Conservation (phyloP, 768 basidiomycete genomes). For the Candolleomyces efflorescens region DNA sequence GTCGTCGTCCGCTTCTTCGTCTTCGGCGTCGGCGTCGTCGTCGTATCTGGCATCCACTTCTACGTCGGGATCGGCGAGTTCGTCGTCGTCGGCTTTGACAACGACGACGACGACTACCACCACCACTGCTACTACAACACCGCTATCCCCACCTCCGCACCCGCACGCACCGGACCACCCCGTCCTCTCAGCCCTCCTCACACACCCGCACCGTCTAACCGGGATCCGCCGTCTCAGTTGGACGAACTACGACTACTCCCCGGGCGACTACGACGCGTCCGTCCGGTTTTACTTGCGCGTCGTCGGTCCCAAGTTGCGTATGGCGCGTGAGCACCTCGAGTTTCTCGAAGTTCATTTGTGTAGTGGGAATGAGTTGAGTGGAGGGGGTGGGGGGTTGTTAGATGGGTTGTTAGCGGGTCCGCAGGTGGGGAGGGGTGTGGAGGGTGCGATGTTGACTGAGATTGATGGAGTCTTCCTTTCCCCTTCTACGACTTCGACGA, state of each 20-base stretch:
- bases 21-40: too few species aligned
- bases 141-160: background rate
- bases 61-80: too few species aligned
- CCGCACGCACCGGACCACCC: constrained; percentile 29
- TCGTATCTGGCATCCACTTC: too few species aligned
- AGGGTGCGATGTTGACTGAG: too few species aligned
- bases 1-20: too few species aligned
- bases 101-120: too few species aligned
- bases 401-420: too few species aligned
- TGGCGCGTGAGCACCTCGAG: constrained; percentile 51
- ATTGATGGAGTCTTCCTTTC: too few species aligned
- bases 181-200: constrained; percentile 50
- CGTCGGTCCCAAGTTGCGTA: constrained; percentile 50
- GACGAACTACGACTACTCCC: constrained; percentile 60
- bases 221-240: constrained; percentile 56
- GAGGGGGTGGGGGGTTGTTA: constrained; percentile 8
- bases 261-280: constrained; percentile 29
- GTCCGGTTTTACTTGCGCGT: constrained; percentile 50
- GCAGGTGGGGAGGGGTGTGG: too few species aligned
- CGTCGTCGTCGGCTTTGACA: constrained; percentile 10
- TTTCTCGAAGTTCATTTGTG: constrained; percentile 66
- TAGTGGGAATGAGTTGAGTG: too few species aligned
- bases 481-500: too few species aligned
- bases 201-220: constrained; percentile 42
- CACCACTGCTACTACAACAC: background rate